Evolutionary conservation across 2,329 filamentous ascomycete species (phyloP).

Genomic region (Penicillium sp.): DNA sequence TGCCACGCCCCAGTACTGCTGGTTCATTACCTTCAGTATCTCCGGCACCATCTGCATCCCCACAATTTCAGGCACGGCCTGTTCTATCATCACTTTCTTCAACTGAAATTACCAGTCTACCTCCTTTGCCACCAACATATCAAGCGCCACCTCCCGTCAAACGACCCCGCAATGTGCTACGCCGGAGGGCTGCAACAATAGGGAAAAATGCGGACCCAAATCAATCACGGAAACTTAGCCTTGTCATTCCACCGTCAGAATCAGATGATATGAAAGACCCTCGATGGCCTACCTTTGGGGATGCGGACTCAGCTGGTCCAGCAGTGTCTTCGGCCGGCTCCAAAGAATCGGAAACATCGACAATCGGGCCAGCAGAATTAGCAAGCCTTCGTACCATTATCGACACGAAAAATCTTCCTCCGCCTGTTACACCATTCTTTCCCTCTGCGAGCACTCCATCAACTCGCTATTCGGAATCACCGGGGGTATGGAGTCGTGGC

Average conservation of each 20-base stretch:
- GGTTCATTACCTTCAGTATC: slow-evolving; percentile 18
- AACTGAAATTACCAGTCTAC: slow-evolving; percentile 14
- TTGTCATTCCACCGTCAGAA: slow-evolving; percentile 29
- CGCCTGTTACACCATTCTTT: slow-evolving; percentile 38
- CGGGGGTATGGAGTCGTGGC: slow-evolving; percentile 46
- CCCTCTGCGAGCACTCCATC: slow-evolving; percentile 45
- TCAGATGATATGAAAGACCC: slow-evolving; percentile 16
- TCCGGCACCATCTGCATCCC: slow-evolving; percentile 12
- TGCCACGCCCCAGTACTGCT: slow-evolving; percentile 29
- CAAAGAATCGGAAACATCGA: slow-evolving; percentile 16
- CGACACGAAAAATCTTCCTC: slow-evolving; percentile 37
- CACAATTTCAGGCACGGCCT: slow-evolving; percentile 9
- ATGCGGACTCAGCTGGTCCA: slow-evolving; percentile 13
- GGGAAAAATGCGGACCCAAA: slow-evolving; percentile 31
- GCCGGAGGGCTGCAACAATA: slow-evolving; percentile 43
- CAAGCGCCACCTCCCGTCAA: slow-evolving; percentile 19
- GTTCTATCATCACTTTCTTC: slow-evolving; percentile 13
- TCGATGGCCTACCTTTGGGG: slow-evolving; percentile 3
- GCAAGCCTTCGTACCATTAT: slow-evolving; percentile 37
- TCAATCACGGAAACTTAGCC: slow-evolving; percentile 29
- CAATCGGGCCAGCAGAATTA: slow-evolving; percentile 36
- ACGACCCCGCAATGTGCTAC: slow-evolving; percentile 40
- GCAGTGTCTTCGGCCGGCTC: slow-evolving; percentile 5
- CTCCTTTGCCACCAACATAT: slow-evolving; percentile 12
- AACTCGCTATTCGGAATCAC: slow-evolving; percentile 47